Percentiles rank a stretch among this genome's conserved stretches.
phyloP scores from a whole-genome alignment of 2,329 filamentous ascomycete genomes.

The Acrocalymma vagum region DNA sequence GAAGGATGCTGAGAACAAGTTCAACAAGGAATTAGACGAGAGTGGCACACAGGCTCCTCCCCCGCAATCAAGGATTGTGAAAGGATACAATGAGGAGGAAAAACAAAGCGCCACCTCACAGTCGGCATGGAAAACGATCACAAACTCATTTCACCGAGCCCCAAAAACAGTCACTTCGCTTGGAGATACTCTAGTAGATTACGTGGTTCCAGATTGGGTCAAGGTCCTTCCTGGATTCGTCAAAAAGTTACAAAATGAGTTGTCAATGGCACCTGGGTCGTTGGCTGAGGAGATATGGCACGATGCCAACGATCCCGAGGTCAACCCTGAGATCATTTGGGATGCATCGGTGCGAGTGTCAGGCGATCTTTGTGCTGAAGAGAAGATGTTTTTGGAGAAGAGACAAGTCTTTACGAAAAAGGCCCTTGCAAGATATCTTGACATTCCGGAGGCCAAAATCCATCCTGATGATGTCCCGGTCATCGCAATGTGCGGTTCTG shows the following conservation, averaged over 20 bases:
- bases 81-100: conserved; percentile 30
- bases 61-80: conserved; percentile 41
- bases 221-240: conserved; percentile 78
- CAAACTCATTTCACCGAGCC: conserved; percentile 36
- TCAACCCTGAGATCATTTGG: conserved; percentile 88
- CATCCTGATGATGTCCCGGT: conserved; percentile 91
- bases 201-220: conserved; percentile 85
- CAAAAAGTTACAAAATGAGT: conserved; percentile 83
- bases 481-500: conserved; percentile 94
- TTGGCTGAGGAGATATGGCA: conserved; percentile 93
- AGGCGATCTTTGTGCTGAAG: conserved; percentile 80
- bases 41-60: conserved; percentile 43
- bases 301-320: conserved; percentile 82
- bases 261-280: conserved; percentile 87
- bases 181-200: conserved; percentile 68
- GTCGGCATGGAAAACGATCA: conserved; percentile 45
- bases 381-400: conserved; percentile 75
- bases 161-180: conserved; percentile 46
- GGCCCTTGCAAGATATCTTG: conserved; percentile 84
- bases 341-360: conserved; percentile 85
- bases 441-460: conserved; percentile 79
- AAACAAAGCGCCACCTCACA: conserved; percentile 18
- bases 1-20: conserved; percentile 24
- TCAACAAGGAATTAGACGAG: conserved; percentile 17
- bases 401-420: conserved; percentile 73